These are phyloP conservation scores for Hippophae tibetana DNA, from an alignment of 306 rosid genomes.

Conservation along the genomic window DNA sequence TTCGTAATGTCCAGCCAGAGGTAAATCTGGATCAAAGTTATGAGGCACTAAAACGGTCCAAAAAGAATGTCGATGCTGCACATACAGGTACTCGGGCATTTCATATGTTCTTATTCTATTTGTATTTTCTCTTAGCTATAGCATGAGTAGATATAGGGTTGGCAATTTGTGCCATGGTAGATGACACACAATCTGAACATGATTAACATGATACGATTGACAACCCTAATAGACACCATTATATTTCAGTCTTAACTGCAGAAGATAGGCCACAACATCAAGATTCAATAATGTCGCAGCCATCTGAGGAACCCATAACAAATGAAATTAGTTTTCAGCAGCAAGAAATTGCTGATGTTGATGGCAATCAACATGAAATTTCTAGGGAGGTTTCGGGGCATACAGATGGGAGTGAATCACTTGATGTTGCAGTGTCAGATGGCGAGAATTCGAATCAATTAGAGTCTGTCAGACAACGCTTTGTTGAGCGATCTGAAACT, in stretches of 20 bases:
- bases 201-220: not conserved
- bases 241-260: constrained; percentile 21
- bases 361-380: constrained; percentile 30
- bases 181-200: not conserved
- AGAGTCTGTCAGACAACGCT: constrained; percentile 43
- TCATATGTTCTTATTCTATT: not conserved
- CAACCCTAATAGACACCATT: constrained; percentile 1
- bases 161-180: too few species aligned
- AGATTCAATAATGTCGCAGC: constrained; percentile 29
- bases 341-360: constrained; percentile 26
- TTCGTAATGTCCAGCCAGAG: constrained; percentile 79
- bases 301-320: constrained; percentile 39
- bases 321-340: constrained; percentile 28
- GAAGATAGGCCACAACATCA: constrained; percentile 46
- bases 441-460: constrained; percentile 38
- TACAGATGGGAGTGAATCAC: constrained; percentile 24
- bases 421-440: constrained; percentile 38
- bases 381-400: constrained; percentile 30
- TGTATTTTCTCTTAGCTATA: not conserved
- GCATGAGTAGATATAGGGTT: too few species aligned
- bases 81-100: constrained; percentile 43
- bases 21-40: constrained; percentile 62
- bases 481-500: constrained; percentile 46
- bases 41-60: constrained; percentile 56
- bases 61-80: constrained; percentile 44